Base-by-base conservation (phyloP, 306 rosid species). In the Chamaecrista fasciculata region DNA sequence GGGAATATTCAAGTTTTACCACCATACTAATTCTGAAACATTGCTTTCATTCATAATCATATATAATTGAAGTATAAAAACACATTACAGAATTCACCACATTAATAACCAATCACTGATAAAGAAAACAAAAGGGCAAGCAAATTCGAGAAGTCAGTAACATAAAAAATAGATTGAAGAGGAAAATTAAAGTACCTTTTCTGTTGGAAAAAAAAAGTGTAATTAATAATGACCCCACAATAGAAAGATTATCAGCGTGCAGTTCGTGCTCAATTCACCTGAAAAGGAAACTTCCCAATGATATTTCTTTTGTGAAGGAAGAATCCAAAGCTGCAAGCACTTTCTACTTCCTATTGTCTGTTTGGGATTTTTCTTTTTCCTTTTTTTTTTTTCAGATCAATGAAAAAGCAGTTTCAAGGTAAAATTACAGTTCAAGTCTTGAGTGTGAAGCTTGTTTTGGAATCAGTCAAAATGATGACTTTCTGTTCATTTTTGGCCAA, bases 151-250 rank as follows among this genome's bases (percentile, higher is more conserved):
- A 51, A 69, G n/a, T n/a, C n/a, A n/a, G n/a, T n/a, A n/a, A n/a
- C n/a, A n/a, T n/a, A n/a, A n/a, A n/a, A n/a, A n/a, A n/a, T n/a
- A n/a, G 68, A 40, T 48, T 67, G 34, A 47, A 62, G 31, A n/a
- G 28, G 3, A n/a, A 12, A 5, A n/a, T n/a, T n/a, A 5, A 56
- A 58, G n/a, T 63, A 81, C 84, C 96, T 89, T 92, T 90, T 75
- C 67, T 44, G n/a, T n/a, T 29, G 31, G 62, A 23, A 74, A 79
- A n/a, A 84, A 79, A 84, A 74, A 62, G 72, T 55, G 78, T 74
- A 64, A 42, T n/a, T n/a, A 75, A 40, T 33, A 23, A n/a, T n/a
- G 91, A 86, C 96, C 96, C 98, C 96, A 87, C 98, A 58, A n/a
- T 76, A 62, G 82, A 84, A 62, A 81, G 77, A 48, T 60, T n/a